A percentile compares a stretch with the other conserved stretches of the same genome.
Evolutionary conservation across 106 monocot species (phyloP).

Genomic region (Vanilla planifolia): DNA sequence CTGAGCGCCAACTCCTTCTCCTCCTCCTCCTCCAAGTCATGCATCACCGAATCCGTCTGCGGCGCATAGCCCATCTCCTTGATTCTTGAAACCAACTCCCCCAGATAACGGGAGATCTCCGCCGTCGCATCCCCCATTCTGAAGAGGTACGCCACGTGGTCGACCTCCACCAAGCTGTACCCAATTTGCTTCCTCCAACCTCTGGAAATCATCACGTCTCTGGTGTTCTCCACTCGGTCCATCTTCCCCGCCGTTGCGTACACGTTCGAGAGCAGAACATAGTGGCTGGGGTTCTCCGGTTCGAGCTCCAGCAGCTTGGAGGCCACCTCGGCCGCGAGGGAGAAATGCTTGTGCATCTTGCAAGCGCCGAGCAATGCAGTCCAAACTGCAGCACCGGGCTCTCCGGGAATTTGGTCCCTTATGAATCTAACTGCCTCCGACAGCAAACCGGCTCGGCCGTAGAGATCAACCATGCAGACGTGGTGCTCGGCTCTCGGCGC

Average conservation of each 20-base stretch:
- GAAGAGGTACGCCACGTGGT: slow-evolving; percentile 27
- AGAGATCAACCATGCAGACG: slow-evolving; percentile 64
- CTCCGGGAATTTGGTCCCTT: slow-evolving; percentile 19
- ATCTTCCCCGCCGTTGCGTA: slow-evolving; percentile 38
- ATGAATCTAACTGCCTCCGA: slow-evolving; percentile 33
- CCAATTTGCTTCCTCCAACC: slow-evolving; percentile 45
- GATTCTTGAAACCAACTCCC: slow-evolving; percentile 29
- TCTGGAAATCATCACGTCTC: slow-evolving; percentile 31
- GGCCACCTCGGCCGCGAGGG: slow-evolving; percentile 35
- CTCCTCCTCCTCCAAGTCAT: slow-evolving; percentile 63
- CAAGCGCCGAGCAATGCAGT: slow-evolving; percentile 60
- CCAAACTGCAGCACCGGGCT: slow-evolving; percentile 39
- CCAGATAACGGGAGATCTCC: slow-evolving; percentile 36
- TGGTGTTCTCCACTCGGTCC: slow-evolving; percentile 38
- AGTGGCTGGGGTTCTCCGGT: slow-evolving; percentile 42
- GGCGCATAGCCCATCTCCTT: slow-evolving; percentile 35
- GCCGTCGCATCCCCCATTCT: slow-evolving; percentile 46
- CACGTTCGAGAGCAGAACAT: slow-evolving; percentile 56
- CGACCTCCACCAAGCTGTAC: slow-evolving; percentile 48
- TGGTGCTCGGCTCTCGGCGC: slow-evolving; percentile 40
- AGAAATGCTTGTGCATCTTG: slow-evolving; percentile 46
- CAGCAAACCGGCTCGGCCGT: slow-evolving; percentile 45
- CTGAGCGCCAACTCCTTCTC: slow-evolving; percentile 57
- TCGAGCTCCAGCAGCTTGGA: slow-evolving; percentile 32
- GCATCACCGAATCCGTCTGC: slow-evolving; percentile 42